Conservation (phyloP, 2,329 filamentous ascomycete species). For the Nigrospora sphaerica region DNA sequence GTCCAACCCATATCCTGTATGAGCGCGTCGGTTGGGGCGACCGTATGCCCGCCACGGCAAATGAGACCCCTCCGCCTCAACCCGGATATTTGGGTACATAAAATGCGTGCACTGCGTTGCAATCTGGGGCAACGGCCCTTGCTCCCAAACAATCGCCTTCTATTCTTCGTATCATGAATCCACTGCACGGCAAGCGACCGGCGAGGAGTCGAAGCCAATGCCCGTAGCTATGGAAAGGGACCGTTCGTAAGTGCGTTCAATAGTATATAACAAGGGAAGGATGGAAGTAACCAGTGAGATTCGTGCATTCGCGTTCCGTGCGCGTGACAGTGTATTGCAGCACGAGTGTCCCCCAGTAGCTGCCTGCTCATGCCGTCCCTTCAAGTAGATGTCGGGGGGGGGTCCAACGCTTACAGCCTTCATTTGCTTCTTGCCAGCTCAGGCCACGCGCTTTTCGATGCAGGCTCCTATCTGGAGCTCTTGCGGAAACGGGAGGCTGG, state of each 20-base stretch:
- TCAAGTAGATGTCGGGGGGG: not conserved
- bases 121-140: not conserved
- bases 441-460: too few species aligned
- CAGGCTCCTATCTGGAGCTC: too few species aligned
- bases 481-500: too few species aligned
- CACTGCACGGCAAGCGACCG: not conserved
- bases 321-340: not conserved
- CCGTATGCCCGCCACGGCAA: too few species aligned
- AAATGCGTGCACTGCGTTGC: not conserved
- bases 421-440: too few species aligned
- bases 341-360: not conserved
- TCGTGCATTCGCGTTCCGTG: not conserved
- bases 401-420: not conserved
- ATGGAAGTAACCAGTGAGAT: not conserved
- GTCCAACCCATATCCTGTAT: too few species aligned
- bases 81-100: not conserved
- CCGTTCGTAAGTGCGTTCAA: conserved; percentile 1
- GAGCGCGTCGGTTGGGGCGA: too few species aligned
- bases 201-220: not conserved
- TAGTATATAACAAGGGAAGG: conserved; percentile 1
- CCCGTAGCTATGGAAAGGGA: not conserved
- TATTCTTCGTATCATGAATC: not conserved
- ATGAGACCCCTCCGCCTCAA: not conserved
- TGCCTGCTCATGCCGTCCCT: not conserved
- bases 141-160: not conserved